Evolutionary conservation across 345 rosid genomes (phyloP).

Genomic region (Ceriops tagal): DNA sequence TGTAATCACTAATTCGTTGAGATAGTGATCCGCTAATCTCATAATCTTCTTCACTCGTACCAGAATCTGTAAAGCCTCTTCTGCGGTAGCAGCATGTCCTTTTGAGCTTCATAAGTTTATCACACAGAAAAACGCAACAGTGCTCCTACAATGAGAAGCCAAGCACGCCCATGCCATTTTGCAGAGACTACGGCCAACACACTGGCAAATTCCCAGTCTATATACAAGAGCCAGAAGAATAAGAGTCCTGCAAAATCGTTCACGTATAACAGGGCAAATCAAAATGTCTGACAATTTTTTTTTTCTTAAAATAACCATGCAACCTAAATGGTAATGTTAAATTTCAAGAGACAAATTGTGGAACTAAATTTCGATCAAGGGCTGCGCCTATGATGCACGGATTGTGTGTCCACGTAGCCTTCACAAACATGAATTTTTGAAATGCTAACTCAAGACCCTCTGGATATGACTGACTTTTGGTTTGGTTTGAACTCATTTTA

Average conservation of each 20-base stretch:
- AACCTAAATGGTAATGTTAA: too few relatives aligned
- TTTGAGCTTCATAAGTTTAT: conserved; percentile 25
- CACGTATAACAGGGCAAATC: too few relatives aligned
- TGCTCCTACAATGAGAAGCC: conserved; percentile 25
- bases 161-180: conserved; percentile 35
- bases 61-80: conserved; percentile 15
- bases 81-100: conserved; percentile 16
- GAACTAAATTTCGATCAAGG: too few relatives aligned
- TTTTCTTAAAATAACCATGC: too few relatives aligned
- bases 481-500: neutral
- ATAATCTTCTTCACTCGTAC: conserved; percentile 11
- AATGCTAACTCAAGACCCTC: too few relatives aligned
- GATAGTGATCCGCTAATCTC: conserved; percentile 7
- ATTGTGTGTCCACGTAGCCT: too few relatives aligned
- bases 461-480: too few relatives aligned
- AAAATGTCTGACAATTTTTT: too few relatives aligned
- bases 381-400: too few relatives aligned
- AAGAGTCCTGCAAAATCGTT: conserved; percentile 30
- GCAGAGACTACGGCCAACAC: conserved; percentile 43
- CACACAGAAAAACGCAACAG: conserved; percentile 39
- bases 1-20: conserved; percentile 15
- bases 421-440: too few relatives aligned
- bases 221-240: conserved; percentile 46
- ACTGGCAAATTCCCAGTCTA: conserved; percentile 43
- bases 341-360: too few relatives aligned